phyloP scores from a whole-genome alignment of 2,329 filamentous ascomycete species.

The Sclerotinia glacialis region DNA sequence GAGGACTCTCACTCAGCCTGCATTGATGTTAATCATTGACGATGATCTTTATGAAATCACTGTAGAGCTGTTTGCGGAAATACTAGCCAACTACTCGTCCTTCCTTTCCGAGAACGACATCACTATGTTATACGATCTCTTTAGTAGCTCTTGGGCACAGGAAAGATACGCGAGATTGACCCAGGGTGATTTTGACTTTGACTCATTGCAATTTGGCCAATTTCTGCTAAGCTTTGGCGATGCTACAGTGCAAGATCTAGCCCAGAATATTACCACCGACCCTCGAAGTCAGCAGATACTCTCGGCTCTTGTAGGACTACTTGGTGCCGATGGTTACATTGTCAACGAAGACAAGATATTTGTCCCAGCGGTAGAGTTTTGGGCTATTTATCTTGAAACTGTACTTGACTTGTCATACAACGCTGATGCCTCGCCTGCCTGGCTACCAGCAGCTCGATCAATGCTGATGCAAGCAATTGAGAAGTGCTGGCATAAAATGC shows the following conservation, averaged over 20 bases:
- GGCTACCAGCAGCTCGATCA: conserved; percentile 57
- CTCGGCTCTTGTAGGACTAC: conserved; percentile 59
- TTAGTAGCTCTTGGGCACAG: conserved; percentile 59
- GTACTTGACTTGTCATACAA: conserved; percentile 58
- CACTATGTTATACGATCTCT: conserved; percentile 54
- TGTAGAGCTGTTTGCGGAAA: conserved; percentile 63
- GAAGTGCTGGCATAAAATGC: conserved; percentile 66
- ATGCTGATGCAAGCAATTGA: conserved; percentile 64
- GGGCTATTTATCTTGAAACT: conserved; percentile 72
- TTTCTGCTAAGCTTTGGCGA: conserved; percentile 69
- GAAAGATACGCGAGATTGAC: conserved; percentile 54
- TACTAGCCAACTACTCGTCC: conserved; percentile 61
- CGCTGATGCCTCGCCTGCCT: conserved; percentile 49
- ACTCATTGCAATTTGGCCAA: conserved; percentile 62
- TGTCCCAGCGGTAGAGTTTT: conserved; percentile 71
- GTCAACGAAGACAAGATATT: conserved; percentile 74
- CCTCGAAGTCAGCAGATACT: conserved; percentile 52
- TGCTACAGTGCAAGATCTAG: conserved; percentile 59
- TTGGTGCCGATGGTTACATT: conserved; percentile 63
- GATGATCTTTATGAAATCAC: conserved; percentile 58
- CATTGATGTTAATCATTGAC: conserved; percentile 59
- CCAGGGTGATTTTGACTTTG: conserved; percentile 60
- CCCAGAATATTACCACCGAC: conserved; percentile 50
- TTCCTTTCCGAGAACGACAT: conserved; percentile 62
- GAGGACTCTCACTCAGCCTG: conserved; percentile 56